These are phyloP conservation scores for Cyathus striatus DNA, from an alignment of 768 basidiomycete genomes.

Conservation along the genomic window DNA sequence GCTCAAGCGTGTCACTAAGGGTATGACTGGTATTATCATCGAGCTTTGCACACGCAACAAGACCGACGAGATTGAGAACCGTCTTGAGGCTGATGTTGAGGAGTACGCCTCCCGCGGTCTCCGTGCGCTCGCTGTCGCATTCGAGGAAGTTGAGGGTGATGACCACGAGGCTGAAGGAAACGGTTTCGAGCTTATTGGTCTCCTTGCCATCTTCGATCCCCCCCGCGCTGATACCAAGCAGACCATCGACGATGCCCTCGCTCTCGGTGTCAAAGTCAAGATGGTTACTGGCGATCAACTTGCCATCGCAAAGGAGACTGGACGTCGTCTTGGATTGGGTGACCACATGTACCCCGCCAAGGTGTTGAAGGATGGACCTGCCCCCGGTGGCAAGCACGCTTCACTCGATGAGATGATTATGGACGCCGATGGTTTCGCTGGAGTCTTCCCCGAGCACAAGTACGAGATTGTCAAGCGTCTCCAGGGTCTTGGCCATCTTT, in stretches of 20 bases:
- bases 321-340: constrained; percentile 94
- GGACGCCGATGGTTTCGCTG: constrained; percentile 98
- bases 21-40: constrained; percentile 98
- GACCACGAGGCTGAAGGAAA: constrained; percentile 85
- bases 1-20: constrained; percentile 98
- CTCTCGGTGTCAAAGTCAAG: constrained; percentile 97
- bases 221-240: constrained; percentile 98
- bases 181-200: constrained; percentile 95
- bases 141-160: constrained; percentile 85
- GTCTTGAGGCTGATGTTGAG: constrained; percentile 91
- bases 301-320: constrained; percentile 98
- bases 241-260: constrained; percentile 95
- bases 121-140: constrained; percentile 94
- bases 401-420: constrained; percentile 97
- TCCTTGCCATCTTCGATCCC: constrained; percentile 96
- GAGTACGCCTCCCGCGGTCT: constrained; percentile 95
- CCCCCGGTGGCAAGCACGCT: constrained; percentile 76
- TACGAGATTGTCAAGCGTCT: constrained; percentile 99
- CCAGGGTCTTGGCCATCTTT: constrained; percentile 91
- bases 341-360: constrained; percentile 99
- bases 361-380: constrained; percentile 96
- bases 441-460: constrained; percentile 99
- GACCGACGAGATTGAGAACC: constrained; percentile 85
- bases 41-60: constrained; percentile 97
- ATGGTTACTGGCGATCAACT: constrained; percentile 99